phyloP scores from a whole-genome alignment of 768 basidiomycete genomes.

The Calocera viscosa region DNA sequence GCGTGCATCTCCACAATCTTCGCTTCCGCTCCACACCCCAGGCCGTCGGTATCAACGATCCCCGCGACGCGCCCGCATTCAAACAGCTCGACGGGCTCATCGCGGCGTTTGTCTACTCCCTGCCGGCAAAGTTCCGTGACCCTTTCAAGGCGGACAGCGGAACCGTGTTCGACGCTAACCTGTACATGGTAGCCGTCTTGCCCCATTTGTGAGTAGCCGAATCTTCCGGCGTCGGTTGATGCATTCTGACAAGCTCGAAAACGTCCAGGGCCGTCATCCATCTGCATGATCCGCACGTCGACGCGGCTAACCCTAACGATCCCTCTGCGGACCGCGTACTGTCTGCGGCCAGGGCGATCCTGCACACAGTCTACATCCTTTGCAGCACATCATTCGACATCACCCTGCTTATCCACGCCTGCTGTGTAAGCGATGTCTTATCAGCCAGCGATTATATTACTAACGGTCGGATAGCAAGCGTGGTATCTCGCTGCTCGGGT shows the following conservation, averaged over 20 bases:
- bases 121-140: conserved; percentile 9
- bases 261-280: conserved; percentile 47
- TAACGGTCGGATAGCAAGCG: conserved; percentile 8
- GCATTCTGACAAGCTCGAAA: neutral
- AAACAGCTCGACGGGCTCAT: conserved; percentile 47
- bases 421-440: conserved; percentile 37
- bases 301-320: conserved; percentile 44
- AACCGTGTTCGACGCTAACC: conserved; percentile 58
- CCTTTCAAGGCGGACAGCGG: conserved; percentile 33
- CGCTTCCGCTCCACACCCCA: conserved; percentile 51
- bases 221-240: neutral
- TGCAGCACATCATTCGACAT: conserved; percentile 63
- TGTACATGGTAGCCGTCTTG: conserved; percentile 76
- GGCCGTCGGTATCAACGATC: conserved; percentile 32
- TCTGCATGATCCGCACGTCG: conserved; percentile 65
- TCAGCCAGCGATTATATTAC: neutral
- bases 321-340: conserved; percentile 58
- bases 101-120: conserved; percentile 32
- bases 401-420: conserved; percentile 56
- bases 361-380: conserved; percentile 54
- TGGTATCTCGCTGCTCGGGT: conserved; percentile 62
- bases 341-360: conserved; percentile 49
- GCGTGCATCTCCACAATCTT: conserved; percentile 51
- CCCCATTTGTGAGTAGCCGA: conserved; percentile 61
- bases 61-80: conserved; percentile 50